Conservation (phyloP, 768 basidiomycete species). For the Lactarius quietus region DNA sequence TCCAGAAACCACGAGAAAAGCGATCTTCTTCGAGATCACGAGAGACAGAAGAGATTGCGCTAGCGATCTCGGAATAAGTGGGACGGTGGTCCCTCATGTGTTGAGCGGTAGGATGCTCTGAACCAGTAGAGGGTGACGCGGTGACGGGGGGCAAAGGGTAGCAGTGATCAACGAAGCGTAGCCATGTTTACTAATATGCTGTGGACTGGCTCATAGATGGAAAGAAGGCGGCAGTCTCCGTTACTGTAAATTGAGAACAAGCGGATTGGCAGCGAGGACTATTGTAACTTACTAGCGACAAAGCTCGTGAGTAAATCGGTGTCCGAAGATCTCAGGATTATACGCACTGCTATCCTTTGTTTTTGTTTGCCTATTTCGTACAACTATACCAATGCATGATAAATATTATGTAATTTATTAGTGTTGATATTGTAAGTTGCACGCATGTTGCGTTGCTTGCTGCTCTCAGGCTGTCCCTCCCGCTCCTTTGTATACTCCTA, state of each 20-base stretch:
- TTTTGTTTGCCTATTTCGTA: no score
- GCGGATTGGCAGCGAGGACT: not conserved
- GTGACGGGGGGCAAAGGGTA: not conserved
- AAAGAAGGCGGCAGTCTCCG: not conserved
- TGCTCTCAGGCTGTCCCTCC: not conserved
- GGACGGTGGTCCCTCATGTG: not conserved
- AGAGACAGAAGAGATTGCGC: fast-evolving
- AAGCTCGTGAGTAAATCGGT: no score
- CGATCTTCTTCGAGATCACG: not conserved
- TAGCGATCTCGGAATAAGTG: fast-evolving
- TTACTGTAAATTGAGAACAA: not conserved
- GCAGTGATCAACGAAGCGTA: not conserved
- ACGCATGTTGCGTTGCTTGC: no score
- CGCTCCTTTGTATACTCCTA: not conserved
- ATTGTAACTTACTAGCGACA: not conserved
- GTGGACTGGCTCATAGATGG: not conserved
- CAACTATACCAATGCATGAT: no score
- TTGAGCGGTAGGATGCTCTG: not conserved
- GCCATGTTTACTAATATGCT: not conserved
- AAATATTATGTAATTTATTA: no score
- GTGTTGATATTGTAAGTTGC: no score
- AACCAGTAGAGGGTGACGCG: not conserved
- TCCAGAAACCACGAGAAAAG: not conserved
- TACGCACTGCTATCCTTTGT: no score
- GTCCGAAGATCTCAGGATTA: no score